Evolutionary conservation across 768 basidiomycete genomes (phyloP).

Genomic region (Rhodocollybia butyracea): DNA sequence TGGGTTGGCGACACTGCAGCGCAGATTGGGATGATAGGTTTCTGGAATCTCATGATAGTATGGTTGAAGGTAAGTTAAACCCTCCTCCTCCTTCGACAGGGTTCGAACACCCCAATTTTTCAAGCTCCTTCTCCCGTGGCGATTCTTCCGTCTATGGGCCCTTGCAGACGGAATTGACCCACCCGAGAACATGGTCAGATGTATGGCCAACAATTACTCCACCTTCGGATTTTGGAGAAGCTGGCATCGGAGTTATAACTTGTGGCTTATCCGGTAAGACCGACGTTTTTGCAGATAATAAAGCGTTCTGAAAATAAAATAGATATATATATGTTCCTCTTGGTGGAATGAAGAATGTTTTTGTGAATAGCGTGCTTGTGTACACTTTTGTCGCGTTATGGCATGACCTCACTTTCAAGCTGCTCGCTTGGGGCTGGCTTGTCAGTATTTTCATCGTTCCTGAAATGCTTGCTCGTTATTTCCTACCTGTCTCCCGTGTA

Average conservation of each 20-base stretch:
- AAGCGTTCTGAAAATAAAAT: constrained; percentile 4
- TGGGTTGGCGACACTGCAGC: constrained; percentile 79
- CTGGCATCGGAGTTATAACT: constrained; percentile 96
- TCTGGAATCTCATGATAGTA: constrained; percentile 94
- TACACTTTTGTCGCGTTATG: constrained; percentile 98
- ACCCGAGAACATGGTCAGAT: constrained; percentile 99
- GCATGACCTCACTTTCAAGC: constrained; percentile 84
- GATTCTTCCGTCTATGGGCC: constrained; percentile 96
- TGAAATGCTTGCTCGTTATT: constrained; percentile 61
- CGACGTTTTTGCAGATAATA: constrained; percentile 2
- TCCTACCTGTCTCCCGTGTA: constrained; percentile 68
- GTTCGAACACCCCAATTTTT: not conserved
- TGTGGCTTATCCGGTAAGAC: constrained; percentile 87
- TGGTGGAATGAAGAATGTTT: constrained; percentile 57
- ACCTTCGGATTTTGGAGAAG: constrained; percentile 90
- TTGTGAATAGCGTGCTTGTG: constrained; percentile 69
- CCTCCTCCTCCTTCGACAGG: not conserved
- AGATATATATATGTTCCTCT: constrained; percentile 96
- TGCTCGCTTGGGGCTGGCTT: constrained; percentile 97
- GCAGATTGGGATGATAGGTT: constrained; percentile 88
- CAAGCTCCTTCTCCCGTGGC: constrained; percentile 93
- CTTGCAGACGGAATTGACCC: constrained; percentile 85
- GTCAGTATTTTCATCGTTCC: constrained; percentile 87
- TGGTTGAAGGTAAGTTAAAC: constrained; percentile 81
- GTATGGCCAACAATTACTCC: constrained; percentile 97